phyloP scores from a whole-genome alignment of 345 rosid species.

The Eutrema yunnanense region DNA sequence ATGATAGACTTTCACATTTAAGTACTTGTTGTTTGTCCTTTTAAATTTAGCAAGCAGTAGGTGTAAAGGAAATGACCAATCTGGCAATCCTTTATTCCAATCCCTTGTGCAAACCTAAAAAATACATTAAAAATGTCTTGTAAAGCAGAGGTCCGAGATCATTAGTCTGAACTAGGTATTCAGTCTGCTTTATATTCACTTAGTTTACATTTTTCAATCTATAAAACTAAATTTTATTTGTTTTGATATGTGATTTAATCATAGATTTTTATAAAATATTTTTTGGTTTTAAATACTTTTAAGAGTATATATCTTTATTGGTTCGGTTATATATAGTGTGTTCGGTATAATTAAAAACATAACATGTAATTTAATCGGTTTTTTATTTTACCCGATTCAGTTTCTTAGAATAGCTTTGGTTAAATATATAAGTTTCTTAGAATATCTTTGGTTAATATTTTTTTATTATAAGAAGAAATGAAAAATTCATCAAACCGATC shows the following conservation, averaged over 20 bases:
- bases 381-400: too few relatives aligned
- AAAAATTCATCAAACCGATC: not conserved
- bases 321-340: not conserved
- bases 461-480: not conserved
- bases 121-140: not conserved
- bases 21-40: constrained; percentile 13
- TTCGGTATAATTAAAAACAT: too few relatives aligned
- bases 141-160: not conserved
- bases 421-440: too few relatives aligned
- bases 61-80: not conserved
- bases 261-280: too few relatives aligned
- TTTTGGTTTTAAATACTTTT: not conserved
- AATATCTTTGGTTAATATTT: too few relatives aligned
- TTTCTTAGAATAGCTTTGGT: too few relatives aligned
- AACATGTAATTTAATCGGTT: too few relatives aligned
- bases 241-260: too few relatives aligned
- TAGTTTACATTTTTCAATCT: not conserved
- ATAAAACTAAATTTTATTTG: not conserved
- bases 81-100: not conserved
- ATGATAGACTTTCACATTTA: constrained; percentile 9
- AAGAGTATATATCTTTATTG: not conserved
- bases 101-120: not conserved
- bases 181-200: not conserved
- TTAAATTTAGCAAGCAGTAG: not conserved
- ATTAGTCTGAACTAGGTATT: not conserved